A percentile compares a stretch with the other conserved stretches of the same genome.
phyloP scores from a whole-genome alignment of 352 stramenopile genomes.

The Pythium diclinum region DNA sequence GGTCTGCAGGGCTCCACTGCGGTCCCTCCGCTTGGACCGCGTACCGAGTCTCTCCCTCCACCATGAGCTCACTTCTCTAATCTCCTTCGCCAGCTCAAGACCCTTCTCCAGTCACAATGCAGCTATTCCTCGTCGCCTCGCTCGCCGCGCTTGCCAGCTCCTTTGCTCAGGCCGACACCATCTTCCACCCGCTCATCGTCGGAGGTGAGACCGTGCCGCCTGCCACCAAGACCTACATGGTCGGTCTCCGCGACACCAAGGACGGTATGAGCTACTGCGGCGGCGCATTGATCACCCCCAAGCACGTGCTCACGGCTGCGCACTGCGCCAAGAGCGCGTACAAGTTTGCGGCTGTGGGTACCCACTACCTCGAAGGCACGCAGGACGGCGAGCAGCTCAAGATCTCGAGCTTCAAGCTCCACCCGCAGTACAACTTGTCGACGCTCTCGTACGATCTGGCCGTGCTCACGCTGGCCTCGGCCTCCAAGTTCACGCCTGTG shows the following conservation, averaged over 20 bases:
- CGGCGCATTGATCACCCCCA: conserved; percentile 13
- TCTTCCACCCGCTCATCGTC: conserved; percentile 9
- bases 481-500: conserved; percentile 4
- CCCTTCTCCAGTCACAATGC: neutral
- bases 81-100: neutral
- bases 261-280: conserved; percentile 3
- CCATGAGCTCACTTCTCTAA: neutral
- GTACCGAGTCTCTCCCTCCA: neutral
- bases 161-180: neutral
- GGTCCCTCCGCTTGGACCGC: too few relatives aligned
- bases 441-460: conserved; percentile 4
- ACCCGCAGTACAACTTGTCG: conserved; percentile 9
- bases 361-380: conserved; percentile 1
- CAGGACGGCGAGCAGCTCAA: conserved; percentile 1
- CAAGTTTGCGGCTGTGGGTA: conserved; percentile 7
- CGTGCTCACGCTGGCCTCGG: conserved; percentile 2
- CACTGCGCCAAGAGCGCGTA: conserved; percentile 1
- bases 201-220: conserved; percentile 4
- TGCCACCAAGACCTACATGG: conserved; percentile 4
- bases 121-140: neutral
- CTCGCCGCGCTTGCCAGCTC: neutral
- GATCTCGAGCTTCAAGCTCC: conserved; percentile 3
- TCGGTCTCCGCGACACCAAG: conserved; percentile 6
- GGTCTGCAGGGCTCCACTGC: too few relatives aligned
- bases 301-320: conserved; percentile 9